These are phyloP conservation scores for Tolypocladium nubicola DNA, from an alignment of 2,329 filamentous ascomycete genomes.

Conservation along the genomic window DNA sequence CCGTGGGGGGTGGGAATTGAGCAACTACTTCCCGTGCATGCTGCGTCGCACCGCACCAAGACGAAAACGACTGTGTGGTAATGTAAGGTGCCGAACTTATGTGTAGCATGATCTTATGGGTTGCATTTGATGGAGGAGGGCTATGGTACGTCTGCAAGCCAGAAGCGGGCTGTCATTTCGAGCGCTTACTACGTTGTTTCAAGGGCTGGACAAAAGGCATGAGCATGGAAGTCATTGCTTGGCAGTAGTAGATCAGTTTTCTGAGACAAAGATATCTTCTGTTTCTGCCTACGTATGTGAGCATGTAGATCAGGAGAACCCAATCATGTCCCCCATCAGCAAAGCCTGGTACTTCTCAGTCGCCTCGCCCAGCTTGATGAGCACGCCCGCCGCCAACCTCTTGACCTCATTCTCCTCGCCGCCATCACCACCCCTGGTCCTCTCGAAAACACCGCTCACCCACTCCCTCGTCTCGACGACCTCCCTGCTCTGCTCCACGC, in stretches of 20 bases:
- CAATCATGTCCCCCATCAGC: slow-evolving; percentile 60
- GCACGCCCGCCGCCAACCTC: slow-evolving; percentile 64
- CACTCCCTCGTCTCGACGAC: slow-evolving; percentile 82
- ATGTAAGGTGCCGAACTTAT: background rate
- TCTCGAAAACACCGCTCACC: slow-evolving; percentile 67
- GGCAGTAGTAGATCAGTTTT: background rate
- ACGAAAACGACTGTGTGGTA: background rate
- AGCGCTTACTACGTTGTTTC: background rate
- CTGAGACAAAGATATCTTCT: background rate
- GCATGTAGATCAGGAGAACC: slow-evolving; percentile 12
- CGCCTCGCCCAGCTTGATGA: slow-evolving; percentile 70
- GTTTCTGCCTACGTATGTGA: background rate
- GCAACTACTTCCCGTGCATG: background rate
- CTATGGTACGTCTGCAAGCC: background rate
- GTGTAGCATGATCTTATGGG: background rate
- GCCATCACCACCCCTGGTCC: slow-evolving; percentile 36
- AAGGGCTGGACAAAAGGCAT: background rate
- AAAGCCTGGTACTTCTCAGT: slow-evolving; percentile 71
- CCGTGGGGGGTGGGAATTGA: slow-evolving; percentile 2
- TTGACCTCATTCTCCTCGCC: slow-evolving; percentile 70
- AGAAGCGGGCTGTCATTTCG: background rate
- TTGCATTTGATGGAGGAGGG: background rate
- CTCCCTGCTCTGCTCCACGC: slow-evolving; percentile 62
- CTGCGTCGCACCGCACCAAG: background rate
- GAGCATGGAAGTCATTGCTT: background rate